A percentile compares a stretch with the other conserved stretches of the same genome.
phyloP scores from a whole-genome alignment of 2,329 filamentous ascomycete genomes.

The Sporothrix variecibatus region DNA sequence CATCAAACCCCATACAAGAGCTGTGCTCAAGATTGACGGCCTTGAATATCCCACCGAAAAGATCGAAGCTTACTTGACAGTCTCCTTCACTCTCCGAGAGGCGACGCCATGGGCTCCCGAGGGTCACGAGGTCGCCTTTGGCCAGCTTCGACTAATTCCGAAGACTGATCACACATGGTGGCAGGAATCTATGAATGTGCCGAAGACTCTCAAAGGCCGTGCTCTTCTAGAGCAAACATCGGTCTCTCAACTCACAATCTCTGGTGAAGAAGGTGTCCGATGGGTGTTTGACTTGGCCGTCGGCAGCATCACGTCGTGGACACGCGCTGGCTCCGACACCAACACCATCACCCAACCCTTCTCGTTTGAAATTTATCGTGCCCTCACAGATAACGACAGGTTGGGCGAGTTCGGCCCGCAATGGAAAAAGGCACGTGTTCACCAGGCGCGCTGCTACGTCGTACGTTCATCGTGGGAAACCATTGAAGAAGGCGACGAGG shows the following conservation, averaged over 20 bases:
- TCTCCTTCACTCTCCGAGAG: constrained; percentile 49
- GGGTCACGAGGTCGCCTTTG: constrained; percentile 55
- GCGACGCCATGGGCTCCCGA: constrained; percentile 54
- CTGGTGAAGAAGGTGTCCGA: neutral
- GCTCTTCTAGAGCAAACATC: neutral
- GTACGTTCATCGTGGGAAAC: constrained; percentile 40
- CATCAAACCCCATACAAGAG: constrained; percentile 47
- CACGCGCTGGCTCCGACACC: constrained; percentile 35
- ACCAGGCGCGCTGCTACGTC: constrained; percentile 46
- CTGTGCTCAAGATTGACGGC: constrained; percentile 39
- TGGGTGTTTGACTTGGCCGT: constrained; percentile 22
- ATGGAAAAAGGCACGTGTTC: constrained; percentile 41
- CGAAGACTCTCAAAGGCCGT: neutral
- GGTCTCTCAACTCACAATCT: constrained; percentile 26
- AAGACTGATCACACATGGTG: too few relatives aligned
- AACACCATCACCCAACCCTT: constrained; percentile 50
- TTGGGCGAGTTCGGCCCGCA: neutral
- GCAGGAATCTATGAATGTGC: neutral
- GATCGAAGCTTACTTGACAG: constrained; percentile 51
- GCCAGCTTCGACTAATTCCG: constrained; percentile 41
- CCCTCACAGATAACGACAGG: constrained; percentile 49
- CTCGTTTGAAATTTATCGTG: constrained; percentile 61
- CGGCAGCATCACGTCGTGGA: constrained; percentile 7
- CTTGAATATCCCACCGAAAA: constrained; percentile 36
- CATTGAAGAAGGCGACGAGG: constrained; percentile 31